A percentile compares a stretch with the other conserved stretches of the same genome.
Conservation (phyloP, 768 basidiomycete species). For the Neoboletus brunneissimus region DNA sequence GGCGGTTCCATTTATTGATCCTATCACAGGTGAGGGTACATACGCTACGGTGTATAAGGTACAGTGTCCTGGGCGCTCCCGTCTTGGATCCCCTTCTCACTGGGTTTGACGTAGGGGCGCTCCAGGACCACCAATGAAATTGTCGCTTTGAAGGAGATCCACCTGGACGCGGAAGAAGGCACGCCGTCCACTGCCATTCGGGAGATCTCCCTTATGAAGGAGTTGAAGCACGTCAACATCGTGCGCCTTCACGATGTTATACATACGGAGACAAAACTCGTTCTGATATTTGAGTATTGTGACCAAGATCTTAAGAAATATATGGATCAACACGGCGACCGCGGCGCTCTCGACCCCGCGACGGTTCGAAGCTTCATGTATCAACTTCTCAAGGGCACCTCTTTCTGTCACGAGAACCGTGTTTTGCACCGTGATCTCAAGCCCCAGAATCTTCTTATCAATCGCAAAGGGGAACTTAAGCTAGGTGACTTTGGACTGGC, state of each 20-base stretch:
- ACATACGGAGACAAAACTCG: slow-evolving; percentile 96
- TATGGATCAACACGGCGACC: slow-evolving; percentile 97
- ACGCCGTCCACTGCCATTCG: slow-evolving; percentile 98
- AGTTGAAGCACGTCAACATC: slow-evolving; percentile 98
- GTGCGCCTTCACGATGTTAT: slow-evolving; percentile 98
- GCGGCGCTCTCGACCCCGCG: slow-evolving; percentile 86
- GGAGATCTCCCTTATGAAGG: slow-evolving; percentile 99
- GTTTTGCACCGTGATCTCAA: slow-evolving; percentile 97
- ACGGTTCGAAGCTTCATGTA: slow-evolving; percentile 97
- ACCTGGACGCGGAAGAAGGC: slow-evolving; percentile 98
- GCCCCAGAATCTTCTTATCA: slow-evolving; percentile 97
- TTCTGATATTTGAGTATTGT: slow-evolving; percentile 97
- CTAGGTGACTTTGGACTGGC: slow-evolving; percentile 98
- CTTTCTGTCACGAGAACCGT: slow-evolving; percentile 98
- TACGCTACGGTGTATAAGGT: slow-evolving; percentile 99
- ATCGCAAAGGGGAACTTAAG: slow-evolving; percentile 94
- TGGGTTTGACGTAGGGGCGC: slow-evolving; percentile 60
- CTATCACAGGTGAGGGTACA: slow-evolving; percentile 72
- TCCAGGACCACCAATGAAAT: slow-evolving; percentile 98
- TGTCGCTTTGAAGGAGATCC: slow-evolving; percentile 97
- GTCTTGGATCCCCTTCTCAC: neutral
- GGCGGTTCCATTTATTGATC: slow-evolving; percentile 5
- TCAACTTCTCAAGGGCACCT: slow-evolving; percentile 94
- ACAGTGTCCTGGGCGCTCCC: slow-evolving; percentile 5
- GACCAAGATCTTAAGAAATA: slow-evolving; percentile 99